phyloP scores from a whole-genome alignment of 345 rosid species.

The Camelina sativa region DNA sequence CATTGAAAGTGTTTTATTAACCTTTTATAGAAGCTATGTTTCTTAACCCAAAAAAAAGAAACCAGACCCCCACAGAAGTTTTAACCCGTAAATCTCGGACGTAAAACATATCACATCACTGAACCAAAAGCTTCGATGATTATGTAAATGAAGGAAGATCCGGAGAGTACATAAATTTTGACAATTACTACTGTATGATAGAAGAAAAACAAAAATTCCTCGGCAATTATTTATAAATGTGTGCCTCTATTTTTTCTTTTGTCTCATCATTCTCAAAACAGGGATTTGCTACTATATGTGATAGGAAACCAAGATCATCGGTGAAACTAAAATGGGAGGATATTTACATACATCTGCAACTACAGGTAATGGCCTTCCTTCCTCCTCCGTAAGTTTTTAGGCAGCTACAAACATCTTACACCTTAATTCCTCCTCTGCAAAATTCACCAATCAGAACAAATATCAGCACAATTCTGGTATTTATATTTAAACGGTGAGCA shows the following conservation, averaged over 20 bases:
- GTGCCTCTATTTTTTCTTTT: not conserved
- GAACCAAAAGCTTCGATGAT: not conserved
- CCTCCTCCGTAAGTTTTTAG: conserved; percentile 16
- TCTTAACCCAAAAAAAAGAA: not conserved
- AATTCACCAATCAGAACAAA: conserved; percentile 11
- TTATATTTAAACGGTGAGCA: not conserved
- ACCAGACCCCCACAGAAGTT: not conserved
- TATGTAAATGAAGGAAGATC: not conserved
- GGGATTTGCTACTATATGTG: conserved; percentile 7
- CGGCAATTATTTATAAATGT: conserved; percentile 26
- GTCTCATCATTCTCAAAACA: conserved; percentile 27
- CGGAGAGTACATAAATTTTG: not conserved
- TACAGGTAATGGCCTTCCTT: conserved; percentile 34
- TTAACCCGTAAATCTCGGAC: not conserved
- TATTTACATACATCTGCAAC: conserved; percentile 40
- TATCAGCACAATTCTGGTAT: conserved; percentile 12
- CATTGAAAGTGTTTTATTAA: not conserved
- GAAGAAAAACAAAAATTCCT: conserved; percentile 10
- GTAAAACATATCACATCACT: conserved; percentile 14
- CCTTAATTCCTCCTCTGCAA: conserved; percentile 33
- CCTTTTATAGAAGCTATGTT: not conserved
- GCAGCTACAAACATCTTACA: conserved; percentile 35
- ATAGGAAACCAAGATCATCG: conserved; percentile 3
- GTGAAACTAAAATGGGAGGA: conserved; percentile 30
- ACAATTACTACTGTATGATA: not conserved